A percentile compares a stretch with the other conserved stretches of the same genome.
phyloP scores from a whole-genome alignment of 768 basidiomycete species.

The Paxillus ammoniavirescens region DNA sequence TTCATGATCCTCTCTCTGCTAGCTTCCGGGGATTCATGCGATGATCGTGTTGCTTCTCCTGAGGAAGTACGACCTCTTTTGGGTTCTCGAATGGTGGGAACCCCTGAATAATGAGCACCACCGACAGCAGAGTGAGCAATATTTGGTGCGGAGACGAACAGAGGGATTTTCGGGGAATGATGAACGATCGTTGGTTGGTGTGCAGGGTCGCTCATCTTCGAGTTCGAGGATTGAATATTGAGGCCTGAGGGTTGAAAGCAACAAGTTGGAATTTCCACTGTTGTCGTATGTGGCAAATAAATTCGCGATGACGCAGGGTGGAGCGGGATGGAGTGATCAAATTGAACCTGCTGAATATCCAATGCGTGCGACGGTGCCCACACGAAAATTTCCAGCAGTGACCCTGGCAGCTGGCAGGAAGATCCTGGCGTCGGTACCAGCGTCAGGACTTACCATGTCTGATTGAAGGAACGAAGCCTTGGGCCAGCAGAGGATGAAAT shows the following conservation, averaged over 20 bases:
- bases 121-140: conserved; percentile 55
- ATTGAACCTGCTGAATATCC: too few species aligned
- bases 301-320: not conserved
- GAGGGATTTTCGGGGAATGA: conserved; percentile 43
- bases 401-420: too few species aligned
- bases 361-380: too few species aligned
- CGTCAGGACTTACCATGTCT: too few species aligned
- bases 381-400: too few species aligned
- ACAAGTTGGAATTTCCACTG: not conserved
- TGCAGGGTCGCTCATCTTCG: conserved; percentile 1
- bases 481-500: too few species aligned
- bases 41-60: conserved; percentile 23
- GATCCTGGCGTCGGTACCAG: too few species aligned
- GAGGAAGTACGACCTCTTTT: not conserved
- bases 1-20: conserved; percentile 49
- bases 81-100: conserved; percentile 16
- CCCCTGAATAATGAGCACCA: conserved; percentile 63
- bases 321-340: not conserved
- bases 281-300: not conserved
- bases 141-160: conserved; percentile 46
- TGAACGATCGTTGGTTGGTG: conserved; percentile 43
- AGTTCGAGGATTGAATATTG: too few species aligned
- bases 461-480: too few species aligned
- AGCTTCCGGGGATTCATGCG: conserved; percentile 24
- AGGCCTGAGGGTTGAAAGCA: not conserved